Evolutionary conservation across 257 asterid genomes (phyloP).

Genomic region (Petunia secreta): DNA sequence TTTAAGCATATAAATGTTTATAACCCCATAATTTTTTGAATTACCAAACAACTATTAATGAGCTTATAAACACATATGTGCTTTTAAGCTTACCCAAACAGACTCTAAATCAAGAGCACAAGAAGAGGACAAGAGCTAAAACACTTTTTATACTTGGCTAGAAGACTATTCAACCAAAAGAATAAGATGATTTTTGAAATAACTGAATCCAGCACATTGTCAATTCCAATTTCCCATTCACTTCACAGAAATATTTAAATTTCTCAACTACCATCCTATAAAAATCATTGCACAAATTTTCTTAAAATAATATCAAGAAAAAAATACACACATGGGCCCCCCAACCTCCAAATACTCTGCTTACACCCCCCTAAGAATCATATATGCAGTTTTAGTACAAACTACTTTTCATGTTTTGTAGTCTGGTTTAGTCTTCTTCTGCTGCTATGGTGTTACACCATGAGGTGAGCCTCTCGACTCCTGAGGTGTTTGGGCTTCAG

Average conservation of each 20-base stretch:
- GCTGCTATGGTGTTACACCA: constrained; percentile 55
- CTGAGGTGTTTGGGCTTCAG: constrained; percentile 74
- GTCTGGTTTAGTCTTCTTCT: background rate
- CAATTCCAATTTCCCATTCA: constrained; percentile 43
- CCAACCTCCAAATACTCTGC: constrained; percentile 27
- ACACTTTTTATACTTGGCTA: background rate
- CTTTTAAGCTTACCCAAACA: too few relatives aligned
- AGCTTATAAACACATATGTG: too few relatives aligned
- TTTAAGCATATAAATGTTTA: too few relatives aligned
- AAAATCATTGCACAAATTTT: constrained; percentile 40
- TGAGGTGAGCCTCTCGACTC: constrained; percentile 70
- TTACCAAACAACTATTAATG: too few relatives aligned
- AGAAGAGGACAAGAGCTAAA: background rate
- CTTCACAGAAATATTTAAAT: constrained; percentile 41
- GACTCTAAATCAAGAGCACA: background rate
- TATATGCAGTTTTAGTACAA: background rate
- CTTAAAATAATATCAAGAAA: constrained; percentile 47
- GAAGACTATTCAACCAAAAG: background rate
- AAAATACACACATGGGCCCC: constrained; percentile 33
- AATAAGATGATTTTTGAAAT: constrained; percentile 14
- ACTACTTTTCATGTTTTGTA: background rate
- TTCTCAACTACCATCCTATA: constrained; percentile 36
- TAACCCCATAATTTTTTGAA: too few relatives aligned
- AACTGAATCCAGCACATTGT: constrained; percentile 34
- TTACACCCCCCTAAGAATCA: constrained; percentile 18